phyloP scores from a whole-genome alignment of 2,329 filamentous ascomycete species.

The Pseudogymnoascus sp. region DNA sequence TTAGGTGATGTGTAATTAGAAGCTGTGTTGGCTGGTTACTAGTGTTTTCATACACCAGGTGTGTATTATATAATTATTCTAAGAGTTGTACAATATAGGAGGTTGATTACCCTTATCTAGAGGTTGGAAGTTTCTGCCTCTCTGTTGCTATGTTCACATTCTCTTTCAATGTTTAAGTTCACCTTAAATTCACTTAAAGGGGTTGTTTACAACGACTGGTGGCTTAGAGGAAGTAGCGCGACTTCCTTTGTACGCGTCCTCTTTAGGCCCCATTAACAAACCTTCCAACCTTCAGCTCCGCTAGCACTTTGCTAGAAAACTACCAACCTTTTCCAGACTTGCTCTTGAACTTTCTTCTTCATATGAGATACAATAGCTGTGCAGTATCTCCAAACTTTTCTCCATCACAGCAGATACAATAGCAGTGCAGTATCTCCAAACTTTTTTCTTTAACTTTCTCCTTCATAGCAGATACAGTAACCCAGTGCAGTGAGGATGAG shows the following conservation, averaged over 20 bases:
- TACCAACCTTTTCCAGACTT: not conserved
- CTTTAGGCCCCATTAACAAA: not conserved
- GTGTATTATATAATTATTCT: not conserved
- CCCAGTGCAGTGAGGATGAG: not conserved
- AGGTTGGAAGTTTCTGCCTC: not conserved
- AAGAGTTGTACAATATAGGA: not conserved
- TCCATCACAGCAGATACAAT: not conserved
- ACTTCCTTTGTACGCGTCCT: not conserved
- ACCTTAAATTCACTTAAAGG: not conserved
- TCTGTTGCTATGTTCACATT: not conserved
- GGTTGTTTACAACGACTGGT: not conserved
- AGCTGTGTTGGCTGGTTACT: not conserved
- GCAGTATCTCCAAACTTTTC: not conserved
- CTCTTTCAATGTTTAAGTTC: not conserved
- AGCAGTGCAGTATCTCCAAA: not conserved
- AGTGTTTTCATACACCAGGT: not conserved
- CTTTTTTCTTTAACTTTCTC: too few species aligned
- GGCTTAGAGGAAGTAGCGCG: not conserved
- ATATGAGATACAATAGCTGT: not conserved
- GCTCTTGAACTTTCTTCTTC: not conserved
- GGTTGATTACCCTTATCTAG: not conserved
- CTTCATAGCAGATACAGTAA: not conserved
- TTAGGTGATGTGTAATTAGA: slow-evolving; percentile 31
- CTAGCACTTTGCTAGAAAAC: not conserved
- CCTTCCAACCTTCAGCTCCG: not conserved